Evolutionary conservation across 768 basidiomycete genomes (phyloP), one percentile per base, ranked within the genome.

Genomic region (Rhodotorula paludigena): DNA sequence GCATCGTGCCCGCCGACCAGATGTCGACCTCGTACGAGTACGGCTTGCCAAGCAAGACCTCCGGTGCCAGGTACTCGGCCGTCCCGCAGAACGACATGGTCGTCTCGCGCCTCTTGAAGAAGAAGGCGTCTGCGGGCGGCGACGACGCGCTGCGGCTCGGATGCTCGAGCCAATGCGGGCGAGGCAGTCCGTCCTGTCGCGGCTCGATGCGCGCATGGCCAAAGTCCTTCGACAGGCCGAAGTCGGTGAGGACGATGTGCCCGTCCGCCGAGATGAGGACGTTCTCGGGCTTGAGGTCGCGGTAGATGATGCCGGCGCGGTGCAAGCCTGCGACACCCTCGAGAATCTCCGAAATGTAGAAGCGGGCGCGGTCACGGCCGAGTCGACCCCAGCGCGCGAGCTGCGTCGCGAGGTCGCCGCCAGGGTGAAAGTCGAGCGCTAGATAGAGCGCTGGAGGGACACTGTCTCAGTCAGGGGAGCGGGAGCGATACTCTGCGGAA

Each of bases 1-100:
- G 80, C 89, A 98, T 94, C 69, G 94, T 97, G 42, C 94, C 94
- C 75, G 94, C 89, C 72, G 88, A 90, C 93, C 92, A 99, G 90
- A 92, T 94, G 77, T 98, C 94, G 30, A 94, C 91, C 73, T 92
- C 90, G 75, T 92, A 98, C 71, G 87, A 87, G 77, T 98, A 94
- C 28, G 87, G 84, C 74, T 89, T 78, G 2, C 92, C 90, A 75
- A 91, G 89, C 73, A 98, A 91, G 52, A 98, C 92, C 79, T 99
- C 94, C 0, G 96, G 96, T 20, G 96, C 92, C 12, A 96, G 84
- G 74, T 96, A 96, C 79, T 94, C 92, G 6, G 92, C 92, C n/a
- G 92, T 94, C 16, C 92, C 92, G 78, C 76, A 94, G 77, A 96
- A 94, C 14, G 92, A 48, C n/a, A 28, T 85, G 30, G 92, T 92